Evolutionary conservation across 495 filamentous ascomycete genomes (phyloP), one percentile per base, ranked within the genome.

Genomic region (Penicillium ucsense): DNA sequence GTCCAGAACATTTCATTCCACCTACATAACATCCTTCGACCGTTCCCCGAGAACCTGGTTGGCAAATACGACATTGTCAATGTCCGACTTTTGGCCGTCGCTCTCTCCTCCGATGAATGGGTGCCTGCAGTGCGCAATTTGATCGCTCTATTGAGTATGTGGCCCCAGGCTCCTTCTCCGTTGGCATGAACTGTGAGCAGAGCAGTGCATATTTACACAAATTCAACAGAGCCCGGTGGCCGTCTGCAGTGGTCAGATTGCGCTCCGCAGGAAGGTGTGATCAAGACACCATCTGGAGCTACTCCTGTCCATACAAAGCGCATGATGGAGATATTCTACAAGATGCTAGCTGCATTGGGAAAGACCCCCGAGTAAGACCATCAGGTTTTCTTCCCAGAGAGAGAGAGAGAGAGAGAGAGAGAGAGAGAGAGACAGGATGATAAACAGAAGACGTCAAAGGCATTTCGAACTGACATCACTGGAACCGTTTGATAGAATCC

Each of bases 21-120:
- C 34, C 36, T 38, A 2, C 45, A 47, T 8, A 47, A 47, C 3
- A 30, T 47, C 28, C 45, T 47, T 7, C 20, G 34, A 30, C 45
- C 36, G 3, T 47, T 47, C 30, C 36, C 36, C 20, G 32, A 40
- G 36, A 6, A 47, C 10, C 40, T 38, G 12, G 1, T 47, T 1
- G 45, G 29, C 3, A 47, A 34, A 40, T 47, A 47, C 34, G 45
- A 47, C 10, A 37, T 47, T 31, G 30, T 40, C 36, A 47, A 47
- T 47, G 45, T 47, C 40, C 36, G 45, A 40, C 36, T 47, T 6
- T 39, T 47, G 45, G 36, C 40, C 6, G 45, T 40, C 28, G 45
- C 36, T 10, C 37, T 47, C 4, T 47, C 45, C 2, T 47, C 36
- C 5, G 12, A 47, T n/a, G 45, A 47, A 30, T 47, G 45, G 45